Evolutionary conservation across 2,329 filamentous ascomycete species (phyloP).

Genomic region (Plenodomus tracheiphilus): DNA sequence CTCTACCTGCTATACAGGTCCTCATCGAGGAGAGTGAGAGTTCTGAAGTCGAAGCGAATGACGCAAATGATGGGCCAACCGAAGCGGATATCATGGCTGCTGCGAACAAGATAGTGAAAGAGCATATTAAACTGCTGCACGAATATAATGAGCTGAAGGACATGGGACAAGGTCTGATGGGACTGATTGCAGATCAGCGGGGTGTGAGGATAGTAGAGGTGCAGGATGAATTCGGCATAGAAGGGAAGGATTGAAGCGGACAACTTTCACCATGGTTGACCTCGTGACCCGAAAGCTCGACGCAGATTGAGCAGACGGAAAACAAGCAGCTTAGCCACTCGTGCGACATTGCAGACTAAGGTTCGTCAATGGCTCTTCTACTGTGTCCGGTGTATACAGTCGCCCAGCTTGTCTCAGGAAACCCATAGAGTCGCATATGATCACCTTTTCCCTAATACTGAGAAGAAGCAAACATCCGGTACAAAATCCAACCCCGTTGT

Average conservation of each 20-base stretch:
- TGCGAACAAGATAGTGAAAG: constrained; percentile 59
- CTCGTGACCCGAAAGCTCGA: neutral
- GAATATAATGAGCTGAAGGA: constrained; percentile 74
- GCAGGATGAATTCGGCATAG: constrained; percentile 54
- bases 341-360: no score
- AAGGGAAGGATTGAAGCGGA: constrained; percentile 46
- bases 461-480: neutral
- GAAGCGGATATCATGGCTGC: constrained; percentile 43
- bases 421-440: no score
- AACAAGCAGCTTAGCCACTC: no score
- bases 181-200: constrained; percentile 67
- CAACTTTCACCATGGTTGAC: neutral
- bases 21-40: constrained; percentile 34
- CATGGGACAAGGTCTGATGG: constrained; percentile 66
- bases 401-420: no score
- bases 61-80: constrained; percentile 27
- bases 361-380: no score
- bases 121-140: constrained; percentile 67
- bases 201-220: constrained; percentile 58
- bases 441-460: no score
- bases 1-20: constrained; percentile 38
- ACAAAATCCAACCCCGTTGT: neutral
- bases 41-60: constrained; percentile 16
- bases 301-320: no score
- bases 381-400: no score